A percentile compares a stretch with the other conserved stretches of the same genome.
Evolutionary conservation across 345 rosid species (phyloP).

Genomic region (Clausena lansium): DNA sequence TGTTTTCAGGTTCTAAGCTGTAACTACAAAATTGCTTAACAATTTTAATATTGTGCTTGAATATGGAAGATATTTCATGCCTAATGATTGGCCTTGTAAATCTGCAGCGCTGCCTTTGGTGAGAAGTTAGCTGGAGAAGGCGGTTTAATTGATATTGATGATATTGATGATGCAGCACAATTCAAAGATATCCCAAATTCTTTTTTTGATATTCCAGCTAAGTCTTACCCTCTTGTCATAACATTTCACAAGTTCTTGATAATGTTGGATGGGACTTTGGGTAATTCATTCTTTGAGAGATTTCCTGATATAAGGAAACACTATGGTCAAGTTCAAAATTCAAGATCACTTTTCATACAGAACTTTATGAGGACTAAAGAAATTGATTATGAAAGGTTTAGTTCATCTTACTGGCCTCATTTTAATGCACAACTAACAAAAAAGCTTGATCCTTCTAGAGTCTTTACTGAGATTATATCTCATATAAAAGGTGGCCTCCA

Average conservation of each 20-base stretch:
- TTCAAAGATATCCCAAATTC: slow-evolving; percentile 50
- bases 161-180: slow-evolving; percentile 27
- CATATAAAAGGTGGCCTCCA: slow-evolving; percentile 52
- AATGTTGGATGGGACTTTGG: slow-evolving; percentile 64
- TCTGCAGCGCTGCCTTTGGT: slow-evolving; percentile 33
- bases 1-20: background rate
- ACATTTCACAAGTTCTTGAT: slow-evolving; percentile 51
- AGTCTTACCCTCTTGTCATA: slow-evolving; percentile 47
- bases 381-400: slow-evolving; percentile 44
- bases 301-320: slow-evolving; percentile 34
- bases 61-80: slow-evolving; percentile 40
- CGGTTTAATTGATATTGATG: slow-evolving; percentile 24
- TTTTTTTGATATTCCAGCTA: slow-evolving; percentile 29
- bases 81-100: background rate
- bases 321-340: slow-evolving; percentile 15
- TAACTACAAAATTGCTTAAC: background rate
- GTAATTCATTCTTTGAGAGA: slow-evolving; percentile 45
- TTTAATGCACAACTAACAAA: slow-evolving; percentile 33
- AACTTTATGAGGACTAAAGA: slow-evolving; percentile 42
- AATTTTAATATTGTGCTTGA: background rate
- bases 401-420: slow-evolving; percentile 51
- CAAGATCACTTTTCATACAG: slow-evolving; percentile 23
- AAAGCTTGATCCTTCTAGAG: slow-evolving; percentile 45
- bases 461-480: slow-evolving; percentile 56
- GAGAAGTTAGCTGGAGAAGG: slow-evolving; percentile 22